Conservation (phyloP, 495 filamentous ascomycete genomes). For the Penicillium dipodomyicola region DNA sequence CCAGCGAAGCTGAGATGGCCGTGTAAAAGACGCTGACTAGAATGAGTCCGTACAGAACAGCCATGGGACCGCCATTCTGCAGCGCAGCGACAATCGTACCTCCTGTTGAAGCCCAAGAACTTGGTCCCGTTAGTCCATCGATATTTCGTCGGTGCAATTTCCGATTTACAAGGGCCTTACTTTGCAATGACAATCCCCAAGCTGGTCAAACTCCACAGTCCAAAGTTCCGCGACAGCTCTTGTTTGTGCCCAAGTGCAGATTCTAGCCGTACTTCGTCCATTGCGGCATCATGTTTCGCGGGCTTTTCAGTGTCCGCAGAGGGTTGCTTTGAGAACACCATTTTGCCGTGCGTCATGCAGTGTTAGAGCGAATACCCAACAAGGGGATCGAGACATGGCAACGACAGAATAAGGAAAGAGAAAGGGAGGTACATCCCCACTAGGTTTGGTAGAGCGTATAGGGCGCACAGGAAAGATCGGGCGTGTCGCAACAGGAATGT, state of each 20-base stretch:
- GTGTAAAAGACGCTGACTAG: conserved; percentile 44
- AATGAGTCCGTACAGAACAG: conserved; percentile 44
- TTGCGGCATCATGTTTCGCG: conserved; percentile 20
- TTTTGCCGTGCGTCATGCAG: conserved; percentile 9
- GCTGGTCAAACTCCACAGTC: conserved; percentile 44
- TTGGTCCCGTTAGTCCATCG: conserved; percentile 10
- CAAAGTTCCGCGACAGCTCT: conserved; percentile 40
- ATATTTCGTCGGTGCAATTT: neutral
- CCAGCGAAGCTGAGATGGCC: conserved; percentile 46
- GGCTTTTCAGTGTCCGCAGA: conserved; percentile 13
- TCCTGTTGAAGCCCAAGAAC: conserved; percentile 45
- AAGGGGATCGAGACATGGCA: neutral
- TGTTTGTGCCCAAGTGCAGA: conserved; percentile 47
- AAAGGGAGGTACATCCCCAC: conserved; percentile 8
- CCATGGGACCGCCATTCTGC: conserved; percentile 46
- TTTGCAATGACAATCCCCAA: conserved; percentile 49
- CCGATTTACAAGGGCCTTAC: conserved; percentile 25
- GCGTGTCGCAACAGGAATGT: conserved; percentile 19
- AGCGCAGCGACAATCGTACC: conserved; percentile 45
- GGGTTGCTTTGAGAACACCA: conserved; percentile 12
- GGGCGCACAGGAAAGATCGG: conserved; percentile 9
- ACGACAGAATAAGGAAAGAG: neutral
- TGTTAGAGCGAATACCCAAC: neutral
- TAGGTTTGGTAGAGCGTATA: conserved; percentile 8
- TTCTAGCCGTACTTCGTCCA: conserved; percentile 43